phyloP scores from a whole-genome alignment of 1,284 basidiomycete genomes.

The Salmacisia buchloeana region DNA sequence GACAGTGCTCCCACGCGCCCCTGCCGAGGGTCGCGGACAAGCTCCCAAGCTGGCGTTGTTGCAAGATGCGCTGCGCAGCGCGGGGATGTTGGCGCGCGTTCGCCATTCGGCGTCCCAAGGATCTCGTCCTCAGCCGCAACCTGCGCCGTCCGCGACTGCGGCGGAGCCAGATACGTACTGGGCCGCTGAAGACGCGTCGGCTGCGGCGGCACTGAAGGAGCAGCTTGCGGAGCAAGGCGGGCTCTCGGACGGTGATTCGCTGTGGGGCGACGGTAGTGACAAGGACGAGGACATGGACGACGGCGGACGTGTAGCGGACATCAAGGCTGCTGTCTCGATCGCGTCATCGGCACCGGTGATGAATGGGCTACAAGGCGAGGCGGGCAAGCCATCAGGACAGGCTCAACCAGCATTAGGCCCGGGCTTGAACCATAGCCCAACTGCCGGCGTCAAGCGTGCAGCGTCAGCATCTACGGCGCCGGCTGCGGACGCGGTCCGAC shows the following conservation, averaged over 20 bases:
- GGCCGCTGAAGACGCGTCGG: not conserved
- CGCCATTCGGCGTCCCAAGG: not conserved
- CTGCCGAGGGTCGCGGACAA: not conserved
- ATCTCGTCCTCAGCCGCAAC: not conserved
- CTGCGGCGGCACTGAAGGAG: not conserved
- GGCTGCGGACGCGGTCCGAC: no score
- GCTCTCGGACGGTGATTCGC: not conserved
- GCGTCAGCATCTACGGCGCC: no score
- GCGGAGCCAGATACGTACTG: slow-evolving; percentile 3
- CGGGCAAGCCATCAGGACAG: no score
- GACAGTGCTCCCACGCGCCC: not conserved
- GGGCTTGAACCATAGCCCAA: no score
- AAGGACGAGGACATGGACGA: no score
- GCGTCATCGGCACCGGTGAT: no score
- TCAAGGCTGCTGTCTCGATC: no score
- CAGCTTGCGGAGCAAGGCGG: not conserved
- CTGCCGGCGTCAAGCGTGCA: no score
- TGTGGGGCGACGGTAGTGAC: slow-evolving; percentile 3
- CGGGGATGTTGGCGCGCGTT: not conserved
- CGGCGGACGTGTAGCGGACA: no score
- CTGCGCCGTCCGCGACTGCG: not conserved
- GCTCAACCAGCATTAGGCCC: no score
- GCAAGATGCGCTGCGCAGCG: not conserved
- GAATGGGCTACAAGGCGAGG: no score
- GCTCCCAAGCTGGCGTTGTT: not conserved